Base-by-base conservation (phyloP, 2,329 filamentous ascomycete genomes). In the Claviceps purpurea region DNA sequence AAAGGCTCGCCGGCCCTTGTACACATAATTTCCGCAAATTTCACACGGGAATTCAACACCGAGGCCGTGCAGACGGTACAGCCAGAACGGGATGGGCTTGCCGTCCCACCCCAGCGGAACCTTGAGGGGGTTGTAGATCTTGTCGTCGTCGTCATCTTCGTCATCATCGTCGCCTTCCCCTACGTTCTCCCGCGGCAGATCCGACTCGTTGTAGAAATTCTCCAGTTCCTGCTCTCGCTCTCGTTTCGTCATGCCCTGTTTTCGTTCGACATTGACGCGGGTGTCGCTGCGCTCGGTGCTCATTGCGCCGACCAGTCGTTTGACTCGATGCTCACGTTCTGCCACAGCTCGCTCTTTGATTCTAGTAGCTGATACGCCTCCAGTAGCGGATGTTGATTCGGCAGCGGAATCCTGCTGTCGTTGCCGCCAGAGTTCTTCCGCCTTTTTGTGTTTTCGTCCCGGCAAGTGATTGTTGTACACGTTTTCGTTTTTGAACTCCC, bases 81-180 rank as follows among this genome's bases (percentile, higher is more conserved):
- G 78, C 93, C 93, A 98, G 73, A 93, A 98, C 0, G 94, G 93
- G 61, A 98, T 98, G 0, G 94, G 93, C 65, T 98, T 98, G 60
- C 94, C 93, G 59, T 98, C 93, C 94, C 94, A 98, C 2, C 89
- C 91, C 7, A 98, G 77, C 0, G 93, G 93, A 2, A 98, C 76
- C 65, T 98, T 98, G 58, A 98, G 77, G 0, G 93, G 93, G 66
- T 98, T 98, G 75, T 97, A 96, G 54, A 97, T 87, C 64, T 84
- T 90, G 57, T 95, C 89, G 44, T 91, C 87, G 41, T 82, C 86
- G 14, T 89, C 83, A 3, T 83, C 81, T 1, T 85, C 87, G 0
- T 89, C 87, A 0, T 89, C 85, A 11, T 81, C 81, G 1, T 84
- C 82, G 0, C 78, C 79, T 1, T 76, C 76, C 7, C 78, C 77